Evolutionary conservation across 2,329 filamentous ascomycete species (phyloP), one percentile per base, ranked within the genome.

Genomic region (Westerdykella ornata): DNA sequence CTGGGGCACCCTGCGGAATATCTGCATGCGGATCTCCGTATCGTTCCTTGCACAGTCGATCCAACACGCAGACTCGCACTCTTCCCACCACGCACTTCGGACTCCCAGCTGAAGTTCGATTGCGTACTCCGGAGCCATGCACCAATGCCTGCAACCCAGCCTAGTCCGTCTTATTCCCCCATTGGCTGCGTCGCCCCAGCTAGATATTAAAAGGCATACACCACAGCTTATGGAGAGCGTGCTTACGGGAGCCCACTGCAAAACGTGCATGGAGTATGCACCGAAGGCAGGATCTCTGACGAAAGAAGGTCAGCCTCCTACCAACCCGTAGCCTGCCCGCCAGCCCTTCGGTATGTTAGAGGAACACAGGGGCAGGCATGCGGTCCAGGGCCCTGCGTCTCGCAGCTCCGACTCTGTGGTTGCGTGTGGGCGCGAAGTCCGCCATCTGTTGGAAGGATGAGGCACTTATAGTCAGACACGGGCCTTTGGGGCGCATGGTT

Each of bases 81-180:
- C 7, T 15, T 33, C 9, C n/a, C n/a, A 13, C 26, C 15, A 32
- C 28, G 40, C 35, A 39, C 31, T 46, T 56, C 54, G 57, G 56
- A 56, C 48, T 56, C 57, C 48, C 41, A 56, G 49, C 52, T 59
- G 52, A 52, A 42, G 41, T 42, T 45, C 42, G 42, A 39, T 37
- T 30, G 15, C 46, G 42, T 45, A 51, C 37, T 47, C 55, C 48
- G 47, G 45, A 37, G 19, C 42, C 41, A 46, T 37, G 39, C 37
- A 33, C 52, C 50, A 54, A 54, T 56, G 29, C 37, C 45, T 4
- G 30, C 35, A 36, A 46, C 38, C 47, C 45, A 39, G 47, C 47
- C 38, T 44, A 38, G 35, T 35, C 48, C 36, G 37, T 38, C 41
- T 41, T 39, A 45, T 17, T 52, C 37, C 46, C 48, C 47, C 33